Evolutionary conservation across 2,329 filamentous ascomycete genomes (phyloP).

Genomic region (Claviceps maximensis): DNA sequence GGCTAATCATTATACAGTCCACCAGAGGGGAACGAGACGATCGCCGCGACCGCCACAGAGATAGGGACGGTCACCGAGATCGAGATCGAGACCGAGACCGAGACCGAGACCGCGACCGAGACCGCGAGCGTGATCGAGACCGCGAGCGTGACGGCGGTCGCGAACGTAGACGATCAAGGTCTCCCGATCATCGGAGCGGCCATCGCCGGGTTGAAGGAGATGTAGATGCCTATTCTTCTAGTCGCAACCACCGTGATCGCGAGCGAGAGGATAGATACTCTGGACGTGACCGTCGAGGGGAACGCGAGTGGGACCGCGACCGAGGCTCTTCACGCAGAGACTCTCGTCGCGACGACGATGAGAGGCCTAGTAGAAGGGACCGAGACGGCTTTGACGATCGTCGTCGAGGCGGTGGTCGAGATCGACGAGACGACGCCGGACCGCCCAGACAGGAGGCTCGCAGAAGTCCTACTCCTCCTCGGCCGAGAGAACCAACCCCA

Average conservation of each 20-base stretch:
- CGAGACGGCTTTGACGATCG: conserved; percentile 41
- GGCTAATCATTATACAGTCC: conserved; percentile 14
- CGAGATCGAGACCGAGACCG: conserved; percentile 14
- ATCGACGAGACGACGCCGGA: conserved; percentile 25
- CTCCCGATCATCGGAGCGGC: conserved; percentile 53
- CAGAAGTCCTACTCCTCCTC: conserved; percentile 66
- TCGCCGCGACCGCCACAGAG: conserved; percentile 41
- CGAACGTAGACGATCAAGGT: conserved; percentile 70
- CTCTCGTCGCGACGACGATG: conserved; percentile 52
- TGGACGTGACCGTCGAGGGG: conserved; percentile 51
- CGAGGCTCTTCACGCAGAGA: conserved; percentile 48
- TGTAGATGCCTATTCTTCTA: conserved; percentile 85
- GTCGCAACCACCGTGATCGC: conserved; percentile 80
- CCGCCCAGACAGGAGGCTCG: conserved; percentile 38
- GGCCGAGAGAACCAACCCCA: conserved; percentile 90
- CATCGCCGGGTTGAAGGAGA: conserved; percentile 59
- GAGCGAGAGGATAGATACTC: conserved; percentile 89
- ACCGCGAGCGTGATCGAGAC: conserved; percentile 56
- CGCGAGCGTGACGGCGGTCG: conserved; percentile 27
- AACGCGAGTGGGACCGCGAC: conserved; percentile 69
- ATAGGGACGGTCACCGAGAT: conserved; percentile 26
- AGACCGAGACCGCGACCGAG: conserved; percentile 29
- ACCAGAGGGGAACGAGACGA: conserved; percentile 21
- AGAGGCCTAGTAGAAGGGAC: conserved; percentile 40
- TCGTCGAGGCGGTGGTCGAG: conserved; percentile 36